Evolutionary conservation across 371 early-diverging fungal species (phyloP), one percentile per base, ranked within the genome.

Genomic region (Apophysomyces ossiformis): DNA sequence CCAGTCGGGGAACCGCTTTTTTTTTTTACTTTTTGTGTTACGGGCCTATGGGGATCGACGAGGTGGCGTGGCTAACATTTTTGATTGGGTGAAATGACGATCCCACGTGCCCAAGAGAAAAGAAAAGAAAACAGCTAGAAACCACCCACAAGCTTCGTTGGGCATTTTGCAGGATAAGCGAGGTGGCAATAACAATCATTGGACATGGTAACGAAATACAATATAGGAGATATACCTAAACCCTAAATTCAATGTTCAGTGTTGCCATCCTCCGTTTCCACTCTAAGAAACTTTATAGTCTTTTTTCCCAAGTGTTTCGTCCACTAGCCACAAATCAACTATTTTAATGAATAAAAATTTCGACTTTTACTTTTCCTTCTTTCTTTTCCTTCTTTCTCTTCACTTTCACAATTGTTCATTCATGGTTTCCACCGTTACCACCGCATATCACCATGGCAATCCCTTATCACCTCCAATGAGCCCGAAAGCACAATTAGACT

Each of bases 11-110:
- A 18, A 50, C 54, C 1, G 21, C 54, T 50, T 50, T 50, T 50
- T 50, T 50, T 50, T 50, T n/a, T n/a, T 45, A 45, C 8, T 45
- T 26, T 50, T 50, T 50, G 54, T 50, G 54, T 50, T 50, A 50
- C 54, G 8, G 21, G 16, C 13, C 47, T 18, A n/a, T n/a, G 13
- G 47, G 43, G 54, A 50, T 50, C 54, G 16, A 21, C 54, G 54
- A 9, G 21, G 54, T 50, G 54, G 54, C 54, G 54, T 50, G 54
- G 54, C 21, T 2, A 50, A 18, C 18, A 50, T 50, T 50, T 50
- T 50, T 50, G 54, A 50, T 50, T 50, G 54, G 54, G 26, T 2
- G 8, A 18, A 21, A 47, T 47, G 54, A 2, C 54, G 54, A 50
- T 50, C 54, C n/a, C 54, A 50, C 54, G 54, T 50, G 54, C 54